Conservation (phyloP, 495 filamentous ascomycete genomes). For the Symbiotaphrina buchneri region DNA sequence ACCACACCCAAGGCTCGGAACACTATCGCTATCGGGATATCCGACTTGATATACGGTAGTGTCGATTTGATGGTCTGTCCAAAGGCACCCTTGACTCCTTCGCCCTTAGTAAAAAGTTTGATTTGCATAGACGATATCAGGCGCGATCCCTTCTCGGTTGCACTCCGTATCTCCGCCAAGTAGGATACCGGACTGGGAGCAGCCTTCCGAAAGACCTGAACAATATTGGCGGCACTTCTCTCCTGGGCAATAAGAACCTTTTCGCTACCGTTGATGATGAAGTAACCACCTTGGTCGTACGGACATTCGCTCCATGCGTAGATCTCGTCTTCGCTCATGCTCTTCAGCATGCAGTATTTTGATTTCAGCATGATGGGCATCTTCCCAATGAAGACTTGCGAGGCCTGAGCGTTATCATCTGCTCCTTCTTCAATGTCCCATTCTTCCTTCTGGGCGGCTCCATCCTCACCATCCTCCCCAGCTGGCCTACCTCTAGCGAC, state of each 20-base stretch:
- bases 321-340: conserved; percentile 55
- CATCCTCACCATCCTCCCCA: conserved; percentile 22
- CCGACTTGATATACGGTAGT: conserved; percentile 78
- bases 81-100: conserved; percentile 50
- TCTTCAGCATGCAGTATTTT: conserved; percentile 70
- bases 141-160: conserved; percentile 84
- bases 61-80: conserved; percentile 76
- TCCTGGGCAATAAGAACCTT: conserved; percentile 98
- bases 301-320: conserved; percentile 87
- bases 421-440: conserved; percentile 23
- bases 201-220: conserved; percentile 96
- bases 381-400: conserved; percentile 70
- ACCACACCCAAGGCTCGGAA: conserved; percentile 92
- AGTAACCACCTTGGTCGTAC: conserved; percentile 95
- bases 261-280: conserved; percentile 98
- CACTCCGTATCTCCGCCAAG: conserved; percentile 86
- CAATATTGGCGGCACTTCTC: conserved; percentile 89
- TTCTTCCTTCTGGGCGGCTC: conserved; percentile 19
- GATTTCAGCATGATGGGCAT: conserved; percentile 96
- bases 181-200: conserved; percentile 70
- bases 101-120: conserved; percentile 69
- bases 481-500: conserved; percentile 57
- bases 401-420: conserved; percentile 15
- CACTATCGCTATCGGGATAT: conserved; percentile 82
- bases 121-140: conserved; percentile 78